Percentiles rank a stretch among this genome's conserved stretches.
Evolutionary conservation across 768 basidiomycete genomes (phyloP).

Genomic region (Agrocybe praecox): DNA sequence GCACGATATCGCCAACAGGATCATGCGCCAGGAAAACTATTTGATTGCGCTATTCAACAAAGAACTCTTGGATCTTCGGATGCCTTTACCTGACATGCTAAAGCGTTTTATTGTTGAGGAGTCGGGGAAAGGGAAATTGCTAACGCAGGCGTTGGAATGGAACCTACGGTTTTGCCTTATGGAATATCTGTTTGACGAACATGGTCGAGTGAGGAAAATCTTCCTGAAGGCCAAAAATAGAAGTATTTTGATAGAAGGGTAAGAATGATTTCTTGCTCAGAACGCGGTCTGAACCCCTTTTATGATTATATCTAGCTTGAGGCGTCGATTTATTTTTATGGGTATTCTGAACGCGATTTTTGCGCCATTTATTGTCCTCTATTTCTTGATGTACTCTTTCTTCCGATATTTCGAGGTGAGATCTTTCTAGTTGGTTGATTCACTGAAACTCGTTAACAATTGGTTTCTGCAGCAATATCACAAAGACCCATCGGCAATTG

Average conservation of each 20-base stretch:
- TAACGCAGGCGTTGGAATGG: constrained; percentile 96
- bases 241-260: constrained; percentile 82
- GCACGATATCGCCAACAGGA: constrained; percentile 97
- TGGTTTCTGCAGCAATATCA: constrained; percentile 81
- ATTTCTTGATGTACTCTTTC: constrained; percentile 97
- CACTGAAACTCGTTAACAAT: neutral
- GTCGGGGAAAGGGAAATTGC: constrained; percentile 71
- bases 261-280: constrained; percentile 11
- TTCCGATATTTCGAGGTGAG: constrained; percentile 98
- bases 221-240: constrained; percentile 89
- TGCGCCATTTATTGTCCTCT: constrained; percentile 95
- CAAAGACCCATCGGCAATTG: constrained; percentile 96
- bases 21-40: constrained; percentile 98
- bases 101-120: constrained; percentile 52
- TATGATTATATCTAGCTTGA: constrained; percentile 51
- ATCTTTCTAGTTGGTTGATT: constrained; percentile 3
- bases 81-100: constrained; percentile 71
- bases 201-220: constrained; percentile 87
- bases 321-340: constrained; percentile 93
- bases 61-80: constrained; percentile 85
- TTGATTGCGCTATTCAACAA: constrained; percentile 98
- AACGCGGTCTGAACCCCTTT: constrained; percentile 2
- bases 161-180: constrained; percentile 95
- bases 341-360: constrained; percentile 94
- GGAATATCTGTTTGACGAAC: constrained; percentile 92